Percentiles rank a stretch among this genome's conserved stretches.
These are phyloP conservation scores for Gynostemma pentaphyllum DNA, from an alignment of 306 rosid genomes.

Conservation along the genomic window DNA sequence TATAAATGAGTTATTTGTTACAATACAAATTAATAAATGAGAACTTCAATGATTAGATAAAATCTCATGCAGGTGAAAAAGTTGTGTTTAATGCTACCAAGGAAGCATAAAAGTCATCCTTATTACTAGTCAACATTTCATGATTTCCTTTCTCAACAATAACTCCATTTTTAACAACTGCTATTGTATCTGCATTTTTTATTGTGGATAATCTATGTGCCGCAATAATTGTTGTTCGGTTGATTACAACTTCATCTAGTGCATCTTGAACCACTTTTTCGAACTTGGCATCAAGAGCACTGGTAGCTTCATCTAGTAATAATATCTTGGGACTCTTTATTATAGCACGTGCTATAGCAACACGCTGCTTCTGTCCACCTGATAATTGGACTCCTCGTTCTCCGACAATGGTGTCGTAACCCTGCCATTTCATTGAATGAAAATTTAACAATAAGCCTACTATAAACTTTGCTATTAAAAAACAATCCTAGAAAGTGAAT, in stretches of 20 bases:
- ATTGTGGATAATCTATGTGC: constrained; percentile 62
- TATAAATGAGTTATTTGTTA: no score
- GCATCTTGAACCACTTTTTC: constrained; percentile 68
- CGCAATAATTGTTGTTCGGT: constrained; percentile 52
- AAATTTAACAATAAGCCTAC: no score
- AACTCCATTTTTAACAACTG: constrained; percentile 50
- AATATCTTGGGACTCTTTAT: constrained; percentile 54
- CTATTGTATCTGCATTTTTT: constrained; percentile 49
- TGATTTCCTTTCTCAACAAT: constrained; percentile 66
- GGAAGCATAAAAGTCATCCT: constrained; percentile 49
- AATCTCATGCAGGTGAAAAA: constrained; percentile 27
- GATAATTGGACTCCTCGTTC: constrained; percentile 65
- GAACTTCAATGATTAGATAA: no score
- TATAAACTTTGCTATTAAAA: no score
- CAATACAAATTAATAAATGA: no score
- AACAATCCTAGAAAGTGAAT: no score
- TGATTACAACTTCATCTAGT: constrained; percentile 41
- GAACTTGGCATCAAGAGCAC: constrained; percentile 77
- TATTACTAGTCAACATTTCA: constrained; percentile 36
- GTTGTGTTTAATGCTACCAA: constrained; percentile 41
- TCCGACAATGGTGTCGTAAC: constrained; percentile 53
- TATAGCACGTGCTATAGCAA: constrained; percentile 65
- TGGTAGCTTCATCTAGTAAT: constrained; percentile 64
- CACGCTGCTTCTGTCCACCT: constrained; percentile 82
- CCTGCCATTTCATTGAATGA: constrained; percentile 31